phyloP scores from a whole-genome alignment of 1,284 basidiomycete genomes.

The Acaromyces ingoldii region DNA sequence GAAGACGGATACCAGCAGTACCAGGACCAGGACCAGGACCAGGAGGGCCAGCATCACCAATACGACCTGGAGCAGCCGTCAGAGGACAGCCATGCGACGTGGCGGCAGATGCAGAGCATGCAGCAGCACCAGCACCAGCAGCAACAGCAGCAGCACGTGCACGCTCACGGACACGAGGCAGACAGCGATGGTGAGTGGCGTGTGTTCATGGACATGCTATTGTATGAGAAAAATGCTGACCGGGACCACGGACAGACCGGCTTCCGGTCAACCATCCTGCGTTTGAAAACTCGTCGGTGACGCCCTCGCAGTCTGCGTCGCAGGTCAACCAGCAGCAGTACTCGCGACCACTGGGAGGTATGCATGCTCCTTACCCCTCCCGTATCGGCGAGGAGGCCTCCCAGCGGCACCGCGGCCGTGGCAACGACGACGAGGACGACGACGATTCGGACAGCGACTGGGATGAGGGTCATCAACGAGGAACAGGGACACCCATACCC shows the following conservation, averaged over 20 bases:
- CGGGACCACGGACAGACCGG: too few relatives aligned
- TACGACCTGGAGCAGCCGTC: constrained; percentile 1
- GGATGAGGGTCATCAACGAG: constrained; percentile 5
- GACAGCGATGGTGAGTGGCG: neutral
- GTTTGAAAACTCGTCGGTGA: constrained; percentile 47
- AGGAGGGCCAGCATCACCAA: constrained; percentile 9
- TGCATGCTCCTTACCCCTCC: too few relatives aligned
- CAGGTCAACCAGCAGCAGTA: constrained; percentile 37
- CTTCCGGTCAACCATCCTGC: constrained; percentile 7
- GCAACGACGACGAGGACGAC: neutral
- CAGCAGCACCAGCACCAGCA: constrained; percentile 10
- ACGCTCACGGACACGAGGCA: neutral
- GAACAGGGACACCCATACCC: neutral
- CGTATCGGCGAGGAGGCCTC: too few relatives aligned
- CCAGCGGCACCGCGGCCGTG: too few relatives aligned
- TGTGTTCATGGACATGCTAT: too few relatives aligned
- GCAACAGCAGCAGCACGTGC: neutral
- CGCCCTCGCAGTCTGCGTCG: constrained; percentile 52
- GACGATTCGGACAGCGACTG: constrained; percentile 5
- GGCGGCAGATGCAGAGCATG: too few relatives aligned
- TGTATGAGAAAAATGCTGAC: too few relatives aligned
- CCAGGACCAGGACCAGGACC: constrained; percentile 7
- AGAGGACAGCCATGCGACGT: neutral
- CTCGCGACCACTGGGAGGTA: constrained; percentile 18
- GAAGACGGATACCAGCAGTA: constrained; percentile 19